phyloP scores from a whole-genome alignment of 768 basidiomycete species.

The Lactifluus subvellereus region DNA sequence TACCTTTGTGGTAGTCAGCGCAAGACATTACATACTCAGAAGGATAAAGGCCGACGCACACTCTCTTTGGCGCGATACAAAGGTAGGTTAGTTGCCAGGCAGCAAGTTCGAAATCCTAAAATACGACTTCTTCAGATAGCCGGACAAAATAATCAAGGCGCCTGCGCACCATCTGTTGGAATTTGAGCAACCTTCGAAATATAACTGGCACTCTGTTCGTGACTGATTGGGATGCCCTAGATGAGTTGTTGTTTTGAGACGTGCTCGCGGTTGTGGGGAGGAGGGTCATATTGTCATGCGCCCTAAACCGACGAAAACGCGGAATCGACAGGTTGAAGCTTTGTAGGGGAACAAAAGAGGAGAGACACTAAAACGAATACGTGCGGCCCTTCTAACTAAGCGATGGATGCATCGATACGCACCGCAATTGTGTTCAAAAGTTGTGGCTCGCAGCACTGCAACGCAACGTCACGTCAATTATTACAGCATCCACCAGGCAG shows the following conservation, averaged over 20 bases:
- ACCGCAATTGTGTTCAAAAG: neutral
- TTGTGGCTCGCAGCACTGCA: neutral
- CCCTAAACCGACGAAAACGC: conserved; percentile 24
- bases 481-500: neutral
- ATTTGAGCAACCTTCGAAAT: conserved; percentile 71
- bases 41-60: conserved; percentile 45
- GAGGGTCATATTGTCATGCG: conserved; percentile 26
- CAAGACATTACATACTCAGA: conserved; percentile 14
- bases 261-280: conserved; percentile 28
- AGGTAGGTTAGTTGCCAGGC: conserved; percentile 95
- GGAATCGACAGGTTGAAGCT: conserved; percentile 22
- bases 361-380: neutral
- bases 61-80: conserved; percentile 86
- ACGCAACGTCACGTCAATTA: neutral
- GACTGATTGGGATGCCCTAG: conserved; percentile 26
- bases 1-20: conserved; percentile 46
- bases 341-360: neutral
- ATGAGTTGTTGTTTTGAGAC: conserved; percentile 19
- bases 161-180: conserved; percentile 75
- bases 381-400: neutral
- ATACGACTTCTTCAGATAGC: neutral
- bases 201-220: conserved; percentile 69
- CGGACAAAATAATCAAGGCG: neutral
- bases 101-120: conserved; percentile 92
- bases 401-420: conserved; percentile 9